Evolutionary conservation across 768 basidiomycete species (phyloP).

Genomic region (Cystobasidium ongulense): DNA sequence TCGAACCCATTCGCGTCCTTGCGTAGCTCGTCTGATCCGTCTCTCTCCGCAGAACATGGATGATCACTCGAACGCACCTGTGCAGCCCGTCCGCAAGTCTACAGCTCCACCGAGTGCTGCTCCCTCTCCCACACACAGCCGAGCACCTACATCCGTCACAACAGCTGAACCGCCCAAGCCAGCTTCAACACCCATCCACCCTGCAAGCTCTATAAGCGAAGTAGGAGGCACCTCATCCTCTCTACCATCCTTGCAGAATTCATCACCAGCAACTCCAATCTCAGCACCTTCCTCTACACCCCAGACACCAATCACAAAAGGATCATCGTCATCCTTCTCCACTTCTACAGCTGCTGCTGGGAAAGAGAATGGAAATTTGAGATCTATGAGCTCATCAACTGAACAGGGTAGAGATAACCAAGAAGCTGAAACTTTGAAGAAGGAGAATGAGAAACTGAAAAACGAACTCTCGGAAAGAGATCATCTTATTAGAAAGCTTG

Average conservation of each 20-base stretch:
- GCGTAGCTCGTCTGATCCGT: conserved; percentile 33
- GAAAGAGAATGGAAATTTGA: background rate
- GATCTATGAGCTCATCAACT: background rate
- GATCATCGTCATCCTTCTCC: conserved; percentile 34
- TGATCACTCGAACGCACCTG: conserved; percentile 35
- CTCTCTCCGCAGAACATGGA: conserved; percentile 38
- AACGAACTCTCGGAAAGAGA: conserved; percentile 68
- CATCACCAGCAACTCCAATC: background rate
- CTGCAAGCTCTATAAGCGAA: conserved; percentile 16
- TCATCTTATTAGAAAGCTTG: conserved; percentile 62
- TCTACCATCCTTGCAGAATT: background rate
- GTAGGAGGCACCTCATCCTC: conserved; percentile 23
- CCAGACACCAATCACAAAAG: background rate
- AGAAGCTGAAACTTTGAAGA: conserved; percentile 43
- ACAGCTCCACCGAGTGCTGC: conserved; percentile 39
- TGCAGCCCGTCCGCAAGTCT: conserved; percentile 46
- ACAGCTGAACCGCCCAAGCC: conserved; percentile 23
- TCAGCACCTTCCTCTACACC: conserved; percentile 29
- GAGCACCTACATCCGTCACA: conserved; percentile 34
- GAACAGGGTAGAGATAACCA: background rate
- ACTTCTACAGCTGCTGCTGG: conserved; percentile 33
- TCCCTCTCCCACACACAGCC: conserved; percentile 41
- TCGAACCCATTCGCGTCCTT: conserved; percentile 48
- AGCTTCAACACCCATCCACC: conserved; percentile 22
- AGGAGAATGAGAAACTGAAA: conserved; percentile 59